Conservation (phyloP, 805 yeast genomes). For the Metschnikowia lunata region DNA sequence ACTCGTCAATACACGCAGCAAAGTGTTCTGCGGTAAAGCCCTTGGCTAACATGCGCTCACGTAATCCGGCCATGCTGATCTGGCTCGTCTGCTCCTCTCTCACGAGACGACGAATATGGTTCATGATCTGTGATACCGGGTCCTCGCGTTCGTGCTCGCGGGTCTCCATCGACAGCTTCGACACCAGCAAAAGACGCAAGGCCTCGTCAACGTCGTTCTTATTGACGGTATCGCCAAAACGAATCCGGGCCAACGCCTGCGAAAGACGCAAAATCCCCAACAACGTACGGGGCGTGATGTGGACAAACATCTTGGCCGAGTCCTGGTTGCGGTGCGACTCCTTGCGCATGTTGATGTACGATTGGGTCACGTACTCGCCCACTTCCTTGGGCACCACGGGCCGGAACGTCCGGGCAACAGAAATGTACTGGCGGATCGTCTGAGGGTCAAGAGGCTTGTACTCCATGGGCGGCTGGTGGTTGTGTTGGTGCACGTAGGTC, state of each 20-base stretch:
- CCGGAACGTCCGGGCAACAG: slow-evolving; percentile 76
- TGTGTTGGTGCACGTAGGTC: slow-evolving; percentile 92
- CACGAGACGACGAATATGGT: slow-evolving; percentile 39
- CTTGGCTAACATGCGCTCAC: slow-evolving; percentile 64
- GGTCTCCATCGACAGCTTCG: slow-evolving; percentile 74
- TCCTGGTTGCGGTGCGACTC: slow-evolving; percentile 79
- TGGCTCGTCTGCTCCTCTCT: slow-evolving; percentile 34
- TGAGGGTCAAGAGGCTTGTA: slow-evolving; percentile 73
- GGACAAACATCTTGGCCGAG: slow-evolving; percentile 75
- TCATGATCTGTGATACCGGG: slow-evolving; percentile 55
- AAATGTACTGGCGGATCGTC: slow-evolving; percentile 78
- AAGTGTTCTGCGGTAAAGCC: slow-evolving; percentile 83
- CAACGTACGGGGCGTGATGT: slow-evolving; percentile 92
- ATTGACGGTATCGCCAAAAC: slow-evolving; percentile 70
- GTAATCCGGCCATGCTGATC: slow-evolving; percentile 43
- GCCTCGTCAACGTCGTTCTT: slow-evolving; percentile 94
- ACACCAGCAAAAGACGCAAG: slow-evolving; percentile 74
- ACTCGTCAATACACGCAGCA: slow-evolving; percentile 69
- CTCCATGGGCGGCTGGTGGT: slow-evolving; percentile 74
- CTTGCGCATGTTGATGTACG: slow-evolving; percentile 89
- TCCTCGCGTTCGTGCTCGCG: slow-evolving; percentile 55
- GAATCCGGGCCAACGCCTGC: slow-evolving; percentile 87
- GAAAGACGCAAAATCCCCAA: slow-evolving; percentile 88
- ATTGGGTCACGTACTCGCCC: slow-evolving; percentile 79
- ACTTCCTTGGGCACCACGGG: slow-evolving; percentile 83